Evolutionary conservation across 108 stramenopile genomes (phyloP).

Genomic region (Nitzschia inconspicua): DNA sequence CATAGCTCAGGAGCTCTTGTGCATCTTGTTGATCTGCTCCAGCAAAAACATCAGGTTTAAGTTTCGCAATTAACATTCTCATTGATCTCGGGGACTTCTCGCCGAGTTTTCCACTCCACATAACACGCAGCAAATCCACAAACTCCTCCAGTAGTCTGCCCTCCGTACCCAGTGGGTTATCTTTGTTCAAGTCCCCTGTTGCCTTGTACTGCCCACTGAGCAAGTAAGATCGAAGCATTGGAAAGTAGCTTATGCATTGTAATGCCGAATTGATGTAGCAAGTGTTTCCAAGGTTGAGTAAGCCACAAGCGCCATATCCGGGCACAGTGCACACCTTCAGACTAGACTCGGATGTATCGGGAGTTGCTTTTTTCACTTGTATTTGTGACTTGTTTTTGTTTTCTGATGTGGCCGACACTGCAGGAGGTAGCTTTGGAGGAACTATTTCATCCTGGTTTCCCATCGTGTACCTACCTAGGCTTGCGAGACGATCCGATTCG

Average conservation of each 20-base stretch:
- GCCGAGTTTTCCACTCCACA: constrained; percentile 83
- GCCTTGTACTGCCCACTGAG: constrained; percentile 75
- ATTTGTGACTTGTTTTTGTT: constrained; percentile 41
- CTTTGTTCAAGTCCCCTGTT: constrained; percentile 84
- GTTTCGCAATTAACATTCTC: constrained; percentile 65
- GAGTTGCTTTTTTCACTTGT: constrained; percentile 43
- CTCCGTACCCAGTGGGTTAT: constrained; percentile 93
- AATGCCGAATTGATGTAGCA: constrained; percentile 95
- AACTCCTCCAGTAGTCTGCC: constrained; percentile 93
- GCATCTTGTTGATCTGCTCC: constrained; percentile 97
- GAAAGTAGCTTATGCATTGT: constrained; percentile 91
- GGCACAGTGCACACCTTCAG: constrained; percentile 71
- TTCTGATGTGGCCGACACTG: constrained; percentile 18
- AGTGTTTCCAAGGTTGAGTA: constrained; percentile 91
- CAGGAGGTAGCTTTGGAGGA: constrained; percentile 6
- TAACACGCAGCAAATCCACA: constrained; percentile 67
- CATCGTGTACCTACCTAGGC: constrained; percentile 74
- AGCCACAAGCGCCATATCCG: constrained; percentile 82
- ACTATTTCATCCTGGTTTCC: constrained; percentile 32
- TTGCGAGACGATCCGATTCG: constrained; percentile 74
- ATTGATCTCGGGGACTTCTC: constrained; percentile 78
- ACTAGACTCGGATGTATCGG: constrained; percentile 14
- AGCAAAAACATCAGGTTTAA: constrained; percentile 78
- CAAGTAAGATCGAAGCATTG: constrained; percentile 83
- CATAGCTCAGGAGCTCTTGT: constrained; percentile 89